Base-by-base conservation (phyloP, 805 yeast genomes). In the Zygosaccharomyces kombuchaensis region DNA sequence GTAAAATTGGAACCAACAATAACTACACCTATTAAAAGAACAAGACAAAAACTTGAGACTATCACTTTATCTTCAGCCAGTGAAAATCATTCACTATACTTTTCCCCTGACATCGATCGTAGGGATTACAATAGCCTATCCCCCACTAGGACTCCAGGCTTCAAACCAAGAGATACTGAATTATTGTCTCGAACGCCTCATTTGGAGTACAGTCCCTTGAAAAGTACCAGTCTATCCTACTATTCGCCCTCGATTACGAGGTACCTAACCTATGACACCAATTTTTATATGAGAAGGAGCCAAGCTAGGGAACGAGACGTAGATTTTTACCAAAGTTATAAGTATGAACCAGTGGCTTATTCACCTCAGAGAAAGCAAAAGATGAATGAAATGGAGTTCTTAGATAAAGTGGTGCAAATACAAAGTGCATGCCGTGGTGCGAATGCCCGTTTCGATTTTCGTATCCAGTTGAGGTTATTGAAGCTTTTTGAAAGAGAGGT, bases 351-450 rank as follows among this genome's bases (percentile, higher is more conserved):
- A 6, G 12, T 34, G 12, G 44, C 43, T 9, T 63, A 60, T 37
- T 64, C 68, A 2, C 68, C 68, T 4, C 46, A 35, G n/a, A 55
- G 62, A 22, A 59, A 48, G 41, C 47, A 57, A 31, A 52, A 48
- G 34, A 63, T 64, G 67, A 54, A 62, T 2, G 68, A 61, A 48
- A 44, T 39, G 26, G 60, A 59, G 38, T 63, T 58, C 50, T 50
- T 58, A 41, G 61, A 53, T 7, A 43, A 43, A 5, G 74, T 83
- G 31, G 65, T 74, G 31, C 69, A 66, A 45, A 67, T 89, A 13
- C 96, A 89, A 61, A 78, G 93, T 0, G 65, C 81, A 19, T 75
- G 86, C 13, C 71, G 87, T 53, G 95, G 93, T 14, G 80, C 86
- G 0, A 70, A 79, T 34, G 68, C 77, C 45, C 73, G 96, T 43